A percentile compares a stretch with the other conserved stretches of the same genome.
Conservation (phyloP, 352 stramenopile genomes). For the Phytopythium oedochilum region DNA sequence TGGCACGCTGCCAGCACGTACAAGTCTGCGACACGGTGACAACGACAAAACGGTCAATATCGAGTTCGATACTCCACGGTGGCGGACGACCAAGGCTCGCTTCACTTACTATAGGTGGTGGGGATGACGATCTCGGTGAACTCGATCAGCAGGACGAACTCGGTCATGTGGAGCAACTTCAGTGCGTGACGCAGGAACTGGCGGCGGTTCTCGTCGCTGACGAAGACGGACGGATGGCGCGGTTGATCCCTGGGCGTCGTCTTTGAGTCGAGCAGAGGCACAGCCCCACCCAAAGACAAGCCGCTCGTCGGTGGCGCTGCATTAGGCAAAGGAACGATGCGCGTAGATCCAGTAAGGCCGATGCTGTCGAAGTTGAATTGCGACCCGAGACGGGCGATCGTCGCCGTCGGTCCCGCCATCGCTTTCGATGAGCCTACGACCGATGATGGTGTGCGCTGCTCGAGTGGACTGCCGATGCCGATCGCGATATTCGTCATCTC, state of each 20-base stretch:
- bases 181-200: constrained; percentile 10
- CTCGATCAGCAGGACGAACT: constrained; percentile 38
- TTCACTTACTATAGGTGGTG: constrained; percentile 22
- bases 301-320: too few relatives aligned
- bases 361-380: too few relatives aligned
- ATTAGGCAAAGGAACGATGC: too few relatives aligned
- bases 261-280: neutral
- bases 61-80: too few relatives aligned
- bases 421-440: too few relatives aligned
- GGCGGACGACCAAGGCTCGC: neutral
- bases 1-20: constrained; percentile 22
- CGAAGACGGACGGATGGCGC: neutral
- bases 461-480: too few relatives aligned
- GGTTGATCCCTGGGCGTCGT: neutral
- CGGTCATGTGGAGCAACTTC: constrained; percentile 27
- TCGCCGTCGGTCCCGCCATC: too few relatives aligned
- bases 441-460: too few relatives aligned
- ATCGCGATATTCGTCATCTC: too few relatives aligned
- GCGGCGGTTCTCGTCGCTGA: too few relatives aligned
- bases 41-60: neutral
- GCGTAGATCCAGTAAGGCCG: too few relatives aligned
- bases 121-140: constrained; percentile 30
- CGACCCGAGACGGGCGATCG: too few relatives aligned
- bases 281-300: neutral
- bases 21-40: constrained; percentile 3